A percentile compares a stretch with the other conserved stretches of the same genome.
These are phyloP conservation scores for Trapa bicornis DNA, from an alignment of 345 rosid species.

Conservation along the genomic window DNA sequence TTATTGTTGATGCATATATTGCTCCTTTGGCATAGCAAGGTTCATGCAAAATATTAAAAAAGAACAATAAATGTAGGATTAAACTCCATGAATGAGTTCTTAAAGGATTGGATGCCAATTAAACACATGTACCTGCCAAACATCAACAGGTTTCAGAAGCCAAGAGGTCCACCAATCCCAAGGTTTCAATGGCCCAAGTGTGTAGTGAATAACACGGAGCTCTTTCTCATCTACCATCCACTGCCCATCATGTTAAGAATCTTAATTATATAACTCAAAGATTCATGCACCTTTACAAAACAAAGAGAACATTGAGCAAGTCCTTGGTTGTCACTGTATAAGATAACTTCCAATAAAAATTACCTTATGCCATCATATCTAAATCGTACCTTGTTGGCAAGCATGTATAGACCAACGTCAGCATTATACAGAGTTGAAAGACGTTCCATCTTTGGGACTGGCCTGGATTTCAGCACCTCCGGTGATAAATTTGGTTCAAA, in stretches of 20 bases:
- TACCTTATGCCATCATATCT: too few relatives aligned
- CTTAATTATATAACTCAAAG: not conserved
- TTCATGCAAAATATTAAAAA: not conserved
- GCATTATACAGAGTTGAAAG: constrained; percentile 90
- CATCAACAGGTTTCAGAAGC: constrained; percentile 90
- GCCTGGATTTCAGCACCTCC: constrained; percentile 44
- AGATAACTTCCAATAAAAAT: not conserved
- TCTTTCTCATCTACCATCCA: constrained; percentile 96
- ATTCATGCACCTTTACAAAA: not conserved
- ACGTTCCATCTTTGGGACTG: constrained; percentile 71
- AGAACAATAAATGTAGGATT: not conserved
- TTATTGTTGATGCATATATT: not conserved
- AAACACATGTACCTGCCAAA: constrained; percentile 59
- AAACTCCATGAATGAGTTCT: not conserved
- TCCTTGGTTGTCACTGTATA: not conserved
- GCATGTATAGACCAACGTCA: constrained; percentile 98
- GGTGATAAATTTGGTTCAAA: constrained; percentile 59
- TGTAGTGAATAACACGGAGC: constrained; percentile 83
- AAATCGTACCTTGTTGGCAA: constrained; percentile 73
- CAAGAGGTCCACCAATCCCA: constrained; percentile 99
- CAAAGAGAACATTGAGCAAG: not conserved
- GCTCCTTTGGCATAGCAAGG: not conserved
- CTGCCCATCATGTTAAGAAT: constrained; percentile 22
- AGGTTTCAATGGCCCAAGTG: constrained; percentile 90
- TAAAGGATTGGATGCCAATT: not conserved